Base-by-base conservation (phyloP, 306 rosid species). In the Hippophae tibetana region DNA sequence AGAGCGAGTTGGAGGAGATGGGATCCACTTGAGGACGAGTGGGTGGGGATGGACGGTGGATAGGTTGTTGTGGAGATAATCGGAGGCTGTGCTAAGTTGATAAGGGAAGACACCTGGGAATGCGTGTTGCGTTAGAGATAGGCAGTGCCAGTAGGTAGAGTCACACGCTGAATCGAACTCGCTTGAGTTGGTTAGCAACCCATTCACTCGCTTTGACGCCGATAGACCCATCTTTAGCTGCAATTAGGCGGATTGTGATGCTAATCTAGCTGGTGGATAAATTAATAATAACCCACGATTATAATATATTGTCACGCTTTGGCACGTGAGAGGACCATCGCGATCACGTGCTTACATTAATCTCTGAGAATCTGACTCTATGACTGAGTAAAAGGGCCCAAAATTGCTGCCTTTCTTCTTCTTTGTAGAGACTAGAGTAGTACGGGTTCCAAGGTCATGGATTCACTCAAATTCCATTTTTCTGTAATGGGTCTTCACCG, bases 21-120 rank as follows among this genome's bases (percentile, higher is more conserved):
- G 75, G 63, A 89, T 59, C 95, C 97, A 86, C 57, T 63, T 78
- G 54, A 54, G 25, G 81, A 89, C 40, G 58, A 86, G 84, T 1
- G 85, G 70, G 53, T 74, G 81, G 6, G 68, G 76, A 2, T 8
- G 74, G 48, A 60, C 40, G 52, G 40, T 42, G 76, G 62, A 58
- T 54, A 84, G 84, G 41, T 62, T 42, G 9, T 18, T 47, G 86
- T 86, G 79, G 68, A 86, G 80, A 63, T 80, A 67, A 47, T 80
- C 82, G 54, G 95, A 69, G 40, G 95, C 97, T 6, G 80, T 56
- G 74, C 63, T 52, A 75, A 90, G 95, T 42, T 90, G 95, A 72
- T 76, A 86, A 9, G 86, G 94, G 47, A 82, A 77, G 45, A 86
- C 90, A 44, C 86, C 88, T 40, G 68, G 13, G 76, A 78, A 82